phyloP scores from a whole-genome alignment of 805 yeast species.

The Candida yuanshanica region DNA sequence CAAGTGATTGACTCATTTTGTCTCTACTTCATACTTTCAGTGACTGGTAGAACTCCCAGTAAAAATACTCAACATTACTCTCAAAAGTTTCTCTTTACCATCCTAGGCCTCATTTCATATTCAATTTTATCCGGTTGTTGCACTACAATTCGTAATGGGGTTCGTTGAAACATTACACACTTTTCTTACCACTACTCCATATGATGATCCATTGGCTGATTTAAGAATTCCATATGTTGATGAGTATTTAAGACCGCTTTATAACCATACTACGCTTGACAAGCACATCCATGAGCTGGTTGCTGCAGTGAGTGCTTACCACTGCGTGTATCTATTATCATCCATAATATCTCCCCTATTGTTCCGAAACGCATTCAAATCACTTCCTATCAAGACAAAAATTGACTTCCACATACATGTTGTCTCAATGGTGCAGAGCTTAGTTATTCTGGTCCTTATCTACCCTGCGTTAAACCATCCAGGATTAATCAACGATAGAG shows the following conservation, averaged over 20 bases:
- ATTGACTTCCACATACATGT: constrained; percentile 80
- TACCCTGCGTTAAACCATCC: constrained; percentile 60
- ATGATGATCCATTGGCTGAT: constrained; percentile 23
- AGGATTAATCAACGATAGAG: constrained; percentile 27
- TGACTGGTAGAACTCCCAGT: no score
- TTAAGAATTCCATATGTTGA: constrained; percentile 26
- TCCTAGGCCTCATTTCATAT: no score
- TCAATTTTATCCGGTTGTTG: background rate
- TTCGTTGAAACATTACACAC: background rate
- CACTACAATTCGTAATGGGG: background rate
- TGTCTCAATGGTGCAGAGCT: constrained; percentile 79
- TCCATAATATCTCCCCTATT: constrained; percentile 18
- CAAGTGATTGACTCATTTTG: no score
- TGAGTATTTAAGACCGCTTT: constrained; percentile 21
- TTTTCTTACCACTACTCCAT: constrained; percentile 3
- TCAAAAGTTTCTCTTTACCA: no score
- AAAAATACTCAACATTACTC: no score
- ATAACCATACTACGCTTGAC: constrained; percentile 16
- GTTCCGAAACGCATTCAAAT: constrained; percentile 17
- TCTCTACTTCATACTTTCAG: no score
- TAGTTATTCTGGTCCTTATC: constrained; percentile 53
- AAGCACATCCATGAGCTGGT: constrained; percentile 30
- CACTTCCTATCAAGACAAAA: constrained; percentile 36
- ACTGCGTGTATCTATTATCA: constrained; percentile 22
- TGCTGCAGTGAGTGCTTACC: constrained; percentile 24